Percentiles rank a stretch among this genome's conserved stretches.
phyloP scores from a whole-genome alignment of 192 early-diverging fungal genomes.

The Rhizophagus sp. region DNA sequence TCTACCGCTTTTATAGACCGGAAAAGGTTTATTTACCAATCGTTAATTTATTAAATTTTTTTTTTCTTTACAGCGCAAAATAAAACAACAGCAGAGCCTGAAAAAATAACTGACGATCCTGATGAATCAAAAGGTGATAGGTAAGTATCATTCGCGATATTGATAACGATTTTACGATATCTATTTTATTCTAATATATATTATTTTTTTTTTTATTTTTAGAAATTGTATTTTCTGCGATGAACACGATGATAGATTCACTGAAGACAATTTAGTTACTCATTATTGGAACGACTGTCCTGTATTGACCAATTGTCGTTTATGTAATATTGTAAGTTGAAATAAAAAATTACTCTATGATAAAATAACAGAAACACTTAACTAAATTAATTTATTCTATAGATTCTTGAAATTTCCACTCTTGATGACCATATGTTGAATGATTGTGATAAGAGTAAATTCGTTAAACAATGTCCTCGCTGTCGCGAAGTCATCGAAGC shows the following conservation, averaged over 20 bases:
- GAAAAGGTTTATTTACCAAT: no score
- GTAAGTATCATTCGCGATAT: neutral
- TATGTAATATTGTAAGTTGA: slow-evolving; percentile 66
- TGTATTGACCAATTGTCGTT: slow-evolving; percentile 65
- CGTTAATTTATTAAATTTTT: neutral
- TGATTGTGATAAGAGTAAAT: slow-evolving; percentile 62
- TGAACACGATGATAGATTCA: slow-evolving; percentile 60
- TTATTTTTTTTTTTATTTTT: neutral
- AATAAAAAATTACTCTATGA: neutral
- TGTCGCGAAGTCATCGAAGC: slow-evolving; percentile 61
- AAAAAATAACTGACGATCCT: neutral
- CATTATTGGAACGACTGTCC: slow-evolving; percentile 83
- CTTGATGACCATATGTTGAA: slow-evolving; percentile 62
- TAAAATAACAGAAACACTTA: neutral
- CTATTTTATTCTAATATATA: neutral
- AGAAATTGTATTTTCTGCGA: slow-evolving; percentile 78
- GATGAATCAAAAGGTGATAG: slow-evolving; percentile 18
- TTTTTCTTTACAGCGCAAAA: neutral
- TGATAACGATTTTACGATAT: neutral
- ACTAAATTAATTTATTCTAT: slow-evolving; percentile 11
- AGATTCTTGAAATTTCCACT: slow-evolving; percentile 74
- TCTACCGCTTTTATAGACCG: no score
- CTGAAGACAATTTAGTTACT: slow-evolving; percentile 66
- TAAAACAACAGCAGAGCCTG: neutral
- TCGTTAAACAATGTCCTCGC: slow-evolving; percentile 60